These are phyloP conservation scores for Strigomonas culicis DNA, from an alignment of 208 protist genomes.

Conservation along the genomic window DNA sequence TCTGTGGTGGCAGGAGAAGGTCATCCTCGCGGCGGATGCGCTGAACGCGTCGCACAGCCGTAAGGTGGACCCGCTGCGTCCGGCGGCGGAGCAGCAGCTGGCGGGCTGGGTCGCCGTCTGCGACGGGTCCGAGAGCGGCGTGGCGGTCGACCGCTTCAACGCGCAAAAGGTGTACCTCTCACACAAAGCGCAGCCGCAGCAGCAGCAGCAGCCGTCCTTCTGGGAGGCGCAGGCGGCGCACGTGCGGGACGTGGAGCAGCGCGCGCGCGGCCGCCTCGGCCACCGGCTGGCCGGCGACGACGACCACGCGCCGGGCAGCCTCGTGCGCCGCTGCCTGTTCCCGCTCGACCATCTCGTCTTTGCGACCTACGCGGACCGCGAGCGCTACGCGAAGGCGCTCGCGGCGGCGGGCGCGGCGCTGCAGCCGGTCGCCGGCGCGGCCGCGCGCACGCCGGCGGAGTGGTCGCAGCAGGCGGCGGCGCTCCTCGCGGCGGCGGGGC, in stretches of 20 bases:
- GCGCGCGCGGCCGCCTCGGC: too few species aligned
- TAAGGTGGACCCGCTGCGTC: background rate
- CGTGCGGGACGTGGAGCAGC: too few species aligned
- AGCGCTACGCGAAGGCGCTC: slow-evolving; percentile 1
- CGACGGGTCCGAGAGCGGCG: background rate
- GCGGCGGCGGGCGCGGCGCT: too few species aligned
- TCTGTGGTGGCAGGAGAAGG: slow-evolving; percentile 25
- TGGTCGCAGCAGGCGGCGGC: too few species aligned
- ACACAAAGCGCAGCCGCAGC: too few species aligned
- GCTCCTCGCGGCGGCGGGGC: too few species aligned
- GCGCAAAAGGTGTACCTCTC: too few species aligned
- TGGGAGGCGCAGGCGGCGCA: too few species aligned
- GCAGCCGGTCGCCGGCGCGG: too few species aligned
- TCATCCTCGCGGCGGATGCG: slow-evolving; percentile 12
- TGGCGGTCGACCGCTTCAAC: too few species aligned
- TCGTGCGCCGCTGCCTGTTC: background rate
- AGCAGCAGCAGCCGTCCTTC: too few species aligned
- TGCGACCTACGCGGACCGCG: slow-evolving; percentile 19
- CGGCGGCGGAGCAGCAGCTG: background rate
- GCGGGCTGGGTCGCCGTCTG: background rate
- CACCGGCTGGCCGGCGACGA: background rate
- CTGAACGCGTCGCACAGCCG: background rate
- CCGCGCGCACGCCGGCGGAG: too few species aligned
- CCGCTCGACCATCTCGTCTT: slow-evolving; percentile 14
- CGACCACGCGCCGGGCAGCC: background rate